These are phyloP conservation scores for Saccharomyces pastorianus DNA, from an alignment of 1,139 yeast species.

Conservation along the genomic window DNA sequence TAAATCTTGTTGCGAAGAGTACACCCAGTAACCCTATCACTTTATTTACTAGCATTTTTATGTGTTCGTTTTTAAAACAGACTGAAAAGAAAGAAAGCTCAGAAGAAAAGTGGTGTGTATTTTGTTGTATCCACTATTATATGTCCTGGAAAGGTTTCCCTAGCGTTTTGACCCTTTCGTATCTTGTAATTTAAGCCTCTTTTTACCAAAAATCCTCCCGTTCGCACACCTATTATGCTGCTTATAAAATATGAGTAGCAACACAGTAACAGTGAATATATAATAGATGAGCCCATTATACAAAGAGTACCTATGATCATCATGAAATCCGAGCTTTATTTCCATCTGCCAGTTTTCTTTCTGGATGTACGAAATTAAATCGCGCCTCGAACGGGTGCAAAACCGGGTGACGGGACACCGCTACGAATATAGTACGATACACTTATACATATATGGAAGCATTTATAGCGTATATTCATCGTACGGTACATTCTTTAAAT, in stretches of 20 bases:
- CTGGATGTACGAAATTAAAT: background rate
- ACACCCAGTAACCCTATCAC: background rate
- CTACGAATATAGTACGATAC: background rate
- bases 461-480: background rate
- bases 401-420: background rate
- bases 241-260: background rate
- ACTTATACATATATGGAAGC: too few species aligned
- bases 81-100: background rate
- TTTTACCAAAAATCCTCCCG: background rate
- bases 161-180: background rate
- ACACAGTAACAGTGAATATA: background rate
- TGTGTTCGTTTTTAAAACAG: background rate
- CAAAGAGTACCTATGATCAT: background rate
- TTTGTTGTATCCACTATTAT: background rate
- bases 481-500: background rate
- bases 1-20: constrained; percentile 1
- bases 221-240: background rate
- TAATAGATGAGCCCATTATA: background rate
- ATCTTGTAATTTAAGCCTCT: background rate
- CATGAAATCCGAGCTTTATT: background rate
- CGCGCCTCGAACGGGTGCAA: background rate
- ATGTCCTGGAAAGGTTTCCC: background rate
- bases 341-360: background rate
- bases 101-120: background rate
- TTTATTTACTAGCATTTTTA: background rate